Base-by-base conservation (phyloP, 441 rosid genomes). In the Gossypium gossypioides region DNA sequence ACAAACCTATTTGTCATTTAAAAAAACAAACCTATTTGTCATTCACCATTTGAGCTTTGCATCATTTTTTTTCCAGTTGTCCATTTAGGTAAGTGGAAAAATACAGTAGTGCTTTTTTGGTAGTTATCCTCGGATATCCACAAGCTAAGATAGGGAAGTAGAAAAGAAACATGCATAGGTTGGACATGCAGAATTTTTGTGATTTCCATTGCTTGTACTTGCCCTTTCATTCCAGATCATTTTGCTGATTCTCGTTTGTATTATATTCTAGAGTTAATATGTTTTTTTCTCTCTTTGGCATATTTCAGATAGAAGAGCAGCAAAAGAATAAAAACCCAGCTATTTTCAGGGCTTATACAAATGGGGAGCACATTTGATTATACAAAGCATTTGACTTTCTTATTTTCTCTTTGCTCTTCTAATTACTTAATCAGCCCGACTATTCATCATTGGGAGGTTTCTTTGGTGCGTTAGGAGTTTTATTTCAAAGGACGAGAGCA, bases 281-380 rank as follows among this genome's bases (percentile, higher is more conserved):
- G 9, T 10, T 8, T 19, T 5, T 29, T 6, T 34, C 40, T 34
- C 40, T 4, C 15, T 29, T 54, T 74, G 69, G 21, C 25, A 3
- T 19, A 55, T 69, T 83, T 77, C 86, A 80, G 86, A 77, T 56
- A 68, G 72, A 64, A 70, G 21, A 21, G 60, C 65, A n/a, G 24
- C 52, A 42, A 59, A n/a, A 27, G 57, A 24, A 42, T 76, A 74
- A 34, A 34, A 78, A 67, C 55, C 29, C 18, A n/a, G 44, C 10
- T 59, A n/a, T 3, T 32, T 64, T 22, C 8, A 13, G 56, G 22
- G 77, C 57, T 74, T n/a, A 24, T 24, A 16, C 68, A 18, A 32
- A 22, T 21, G 40, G 34, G 67, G 44, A 2, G 32, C 40, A 10
- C 29, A 66, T 76, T 61, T 55, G 60, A 61, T 37, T 66, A 40